Evolutionary conservation across 1,284 basidiomycete genomes (phyloP), one percentile per base, ranked within the genome.

Genomic region (Gomphus sp.): DNA sequence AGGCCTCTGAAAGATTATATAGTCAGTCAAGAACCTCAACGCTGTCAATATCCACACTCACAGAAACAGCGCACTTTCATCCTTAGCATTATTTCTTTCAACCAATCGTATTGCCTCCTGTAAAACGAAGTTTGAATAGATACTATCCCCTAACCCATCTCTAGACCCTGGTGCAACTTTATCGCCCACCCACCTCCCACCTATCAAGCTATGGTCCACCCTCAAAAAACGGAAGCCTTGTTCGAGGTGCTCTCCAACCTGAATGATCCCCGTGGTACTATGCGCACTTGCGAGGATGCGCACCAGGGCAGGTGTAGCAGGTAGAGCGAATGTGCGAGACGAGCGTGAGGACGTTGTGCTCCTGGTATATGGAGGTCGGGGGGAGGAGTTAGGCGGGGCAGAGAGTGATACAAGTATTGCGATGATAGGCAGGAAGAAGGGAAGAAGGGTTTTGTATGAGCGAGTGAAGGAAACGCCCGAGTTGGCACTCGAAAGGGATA

Each of bases 121-220:
- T 18, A 95, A 69, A 3, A 90, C 77, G 68, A 97, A 96, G 0
- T 91, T 80, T 12, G 77, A 80, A 69, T 95, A 95, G 56, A 94
- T 87, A 0, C 91, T 91, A 65, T 88, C 83, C 11, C 88, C 87
- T 1, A 90, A 71, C 37, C 71, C 68, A 53, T 76, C 68, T 41
- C 57, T 41, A 10, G 49, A 47, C 60, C 76, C 74, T 25, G 80
- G 62, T 18, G 71, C 67, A 7, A 80, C 74, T 62, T 74, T 75
- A 37, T 75, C 69, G 16, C 80, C 80, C 25, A 85, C 80, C 94
- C 94, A 97, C 50, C 89, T 81, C 2, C 93, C 94, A 2, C 93
- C 93, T 3, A 98, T 74, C 22, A 97, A 76, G 3, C 90, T 92
- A 70, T 96, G 92, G 50, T 92, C 91, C 34, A 86, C 91, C 14